Conservation (phyloP, 75 land plant species). For the Picea glauca region DNA sequence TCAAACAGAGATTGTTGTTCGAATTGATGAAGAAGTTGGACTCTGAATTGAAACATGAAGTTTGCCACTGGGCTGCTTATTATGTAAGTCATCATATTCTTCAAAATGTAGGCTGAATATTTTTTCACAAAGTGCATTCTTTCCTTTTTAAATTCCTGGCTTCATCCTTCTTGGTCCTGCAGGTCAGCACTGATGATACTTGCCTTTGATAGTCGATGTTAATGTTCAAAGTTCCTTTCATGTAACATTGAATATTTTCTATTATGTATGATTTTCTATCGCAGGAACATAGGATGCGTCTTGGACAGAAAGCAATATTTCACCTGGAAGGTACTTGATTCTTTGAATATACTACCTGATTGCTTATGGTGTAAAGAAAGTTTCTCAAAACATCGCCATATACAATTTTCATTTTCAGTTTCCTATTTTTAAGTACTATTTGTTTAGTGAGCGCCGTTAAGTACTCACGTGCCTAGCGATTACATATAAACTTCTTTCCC, state of each 20-base stretch:
- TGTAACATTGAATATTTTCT: neutral
- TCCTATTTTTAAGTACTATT: neutral
- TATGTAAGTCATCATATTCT: constrained; percentile 56
- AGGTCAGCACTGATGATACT: neutral
- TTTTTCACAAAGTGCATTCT: constrained; percentile 3
- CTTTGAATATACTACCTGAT: neutral
- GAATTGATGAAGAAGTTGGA: constrained; percentile 95
- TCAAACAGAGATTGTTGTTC: constrained; percentile 62
- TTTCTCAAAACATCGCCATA: neutral
- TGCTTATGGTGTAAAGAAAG: neutral
- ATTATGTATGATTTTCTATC: neutral
- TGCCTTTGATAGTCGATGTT: neutral
- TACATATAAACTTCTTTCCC: neutral
- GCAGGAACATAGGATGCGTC: constrained; percentile 99
- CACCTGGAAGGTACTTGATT: constrained; percentile 83
- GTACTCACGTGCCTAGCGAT: neutral
- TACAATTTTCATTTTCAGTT: neutral
- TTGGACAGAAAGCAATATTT: constrained; percentile 98
- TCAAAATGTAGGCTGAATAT: neutral
- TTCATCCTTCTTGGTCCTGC: neutral
- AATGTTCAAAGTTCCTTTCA: neutral
- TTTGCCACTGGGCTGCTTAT: constrained; percentile 99
- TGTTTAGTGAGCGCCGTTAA: neutral
- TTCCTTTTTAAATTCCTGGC: neutral
- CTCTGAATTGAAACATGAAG: constrained; percentile 94